phyloP scores from a whole-genome alignment of 257 asterid genomes.

The Nyctanthes arbortristis region DNA sequence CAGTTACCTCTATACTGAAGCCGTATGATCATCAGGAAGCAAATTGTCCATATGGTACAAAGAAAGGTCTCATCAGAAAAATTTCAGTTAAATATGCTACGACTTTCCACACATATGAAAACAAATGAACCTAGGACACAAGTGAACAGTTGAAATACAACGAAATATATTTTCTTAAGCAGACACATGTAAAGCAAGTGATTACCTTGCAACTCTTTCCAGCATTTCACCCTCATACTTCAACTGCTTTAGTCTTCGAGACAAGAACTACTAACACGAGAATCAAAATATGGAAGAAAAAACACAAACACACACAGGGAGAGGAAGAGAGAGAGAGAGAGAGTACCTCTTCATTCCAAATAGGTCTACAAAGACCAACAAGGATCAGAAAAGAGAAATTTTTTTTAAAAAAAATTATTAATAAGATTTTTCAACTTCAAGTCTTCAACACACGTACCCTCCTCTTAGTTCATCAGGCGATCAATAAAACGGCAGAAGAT shows the following conservation, averaged over 20 bases:
- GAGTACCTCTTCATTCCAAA: constrained; percentile 47
- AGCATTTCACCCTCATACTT: constrained; percentile 58
- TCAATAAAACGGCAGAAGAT: constrained; percentile 56
- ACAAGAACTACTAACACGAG: constrained; percentile 39
- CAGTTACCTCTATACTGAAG: constrained; percentile 63
- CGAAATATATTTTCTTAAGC: neutral
- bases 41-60: constrained; percentile 22
- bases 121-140: too few species aligned
- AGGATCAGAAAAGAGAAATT: neutral
- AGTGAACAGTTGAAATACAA: neutral
- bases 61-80: constrained; percentile 4
- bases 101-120: too few species aligned
- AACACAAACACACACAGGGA: too few species aligned
- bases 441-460: constrained; percentile 51
- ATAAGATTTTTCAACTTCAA: neutral
- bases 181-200: neutral
- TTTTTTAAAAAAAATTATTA: too few species aligned
- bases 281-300: too few species aligned
- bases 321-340: neutral
- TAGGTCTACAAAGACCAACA: constrained; percentile 39
- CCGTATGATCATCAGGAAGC: constrained; percentile 26
- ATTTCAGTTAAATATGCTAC: neutral
- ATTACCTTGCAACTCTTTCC: constrained; percentile 58
- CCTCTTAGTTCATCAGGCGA: constrained; percentile 59
- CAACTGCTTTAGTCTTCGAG: constrained; percentile 47